Evolutionary conservation across 2,329 filamentous ascomycete species (phyloP), one percentile per base, ranked within the genome.

Genomic region (Pleurostoma richardsiae): DNA sequence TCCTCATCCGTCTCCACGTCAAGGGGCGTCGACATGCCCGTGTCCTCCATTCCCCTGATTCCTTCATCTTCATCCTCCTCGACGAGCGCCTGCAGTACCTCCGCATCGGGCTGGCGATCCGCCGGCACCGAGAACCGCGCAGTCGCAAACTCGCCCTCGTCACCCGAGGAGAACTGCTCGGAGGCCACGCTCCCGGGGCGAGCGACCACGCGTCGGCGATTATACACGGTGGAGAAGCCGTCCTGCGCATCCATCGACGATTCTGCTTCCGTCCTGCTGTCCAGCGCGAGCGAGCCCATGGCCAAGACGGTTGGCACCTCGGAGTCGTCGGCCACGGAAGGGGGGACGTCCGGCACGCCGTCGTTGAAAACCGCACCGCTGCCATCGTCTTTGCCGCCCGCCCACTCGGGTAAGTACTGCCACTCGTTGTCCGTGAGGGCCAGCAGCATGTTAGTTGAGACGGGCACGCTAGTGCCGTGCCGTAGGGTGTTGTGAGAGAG

Each of bases 371-470:
- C 29, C 29, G 43, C 29, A 29, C 48, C 48, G 31, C 33, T 36
- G 19, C 19, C 19, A 19, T 19, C 19, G 19, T 19, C 19, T 19
- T 19, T 19, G 19, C 19, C 19, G 19, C 19, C 19, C 19, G 19
- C 19, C 19, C 19, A 19, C 19, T 19, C 19, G 19, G 84, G 83
- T 3, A 87, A 68, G 52, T 74, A 86, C 47, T 77, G 77, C 52
- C 79, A 73, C 62, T 88, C 83, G 2, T 76, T 65, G 4, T 79
- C 71, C 1, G 65, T 63, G 2, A 87, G 68, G 4, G 69, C 72
- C 1, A 83, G 68, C 0, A 84, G 60, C 28, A 79, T 52, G 52
- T 79, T 72, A 3, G 64, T 61, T 1, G 67, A 71, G 3, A 69
- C 52, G 10, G 57, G 19, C 19, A 19, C 19, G 19, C 19, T 19